These are phyloP conservation scores for Babesia ovis DNA, from an alignment of 169 alveolate genomes.

Conservation along the genomic window DNA sequence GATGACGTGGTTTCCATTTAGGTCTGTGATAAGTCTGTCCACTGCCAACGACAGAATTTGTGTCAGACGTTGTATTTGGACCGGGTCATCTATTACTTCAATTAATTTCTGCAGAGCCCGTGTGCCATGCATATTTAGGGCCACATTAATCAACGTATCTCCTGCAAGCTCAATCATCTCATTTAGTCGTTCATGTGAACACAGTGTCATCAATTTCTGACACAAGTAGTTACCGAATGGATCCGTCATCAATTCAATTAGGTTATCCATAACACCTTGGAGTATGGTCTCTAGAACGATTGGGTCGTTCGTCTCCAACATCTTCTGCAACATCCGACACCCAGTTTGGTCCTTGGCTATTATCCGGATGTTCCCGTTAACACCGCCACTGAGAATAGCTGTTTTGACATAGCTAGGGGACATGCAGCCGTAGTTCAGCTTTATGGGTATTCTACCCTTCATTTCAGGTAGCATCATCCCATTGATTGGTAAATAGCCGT, in stretches of 20 bases:
- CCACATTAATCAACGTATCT: conserved; percentile 75
- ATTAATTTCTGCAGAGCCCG: conserved; percentile 90
- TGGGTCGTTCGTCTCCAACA: conserved; percentile 77
- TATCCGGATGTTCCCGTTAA: conserved; percentile 38
- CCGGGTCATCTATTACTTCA: conserved; percentile 76
- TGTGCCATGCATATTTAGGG: conserved; percentile 92
- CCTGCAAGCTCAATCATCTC: conserved; percentile 74
- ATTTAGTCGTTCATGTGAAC: conserved; percentile 68
- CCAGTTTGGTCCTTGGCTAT: conserved; percentile 84
- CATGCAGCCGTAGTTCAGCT: not conserved
- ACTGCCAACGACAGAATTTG: conserved; percentile 62
- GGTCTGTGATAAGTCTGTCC: conserved; percentile 80
- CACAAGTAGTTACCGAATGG: conserved; percentile 93
- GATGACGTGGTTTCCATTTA: conserved; percentile 92
- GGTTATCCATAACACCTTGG: conserved; percentile 77
- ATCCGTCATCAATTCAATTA: conserved; percentile 85
- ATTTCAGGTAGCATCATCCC: not conserved
- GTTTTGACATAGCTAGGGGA: conserved; percentile 29
- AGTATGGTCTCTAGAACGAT: conserved; percentile 68
- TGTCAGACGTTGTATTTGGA: conserved; percentile 13
- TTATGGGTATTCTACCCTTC: not conserved
- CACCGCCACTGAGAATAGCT: conserved; percentile 16
- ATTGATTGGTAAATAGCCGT: not conserved
- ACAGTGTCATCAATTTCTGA: conserved; percentile 88
- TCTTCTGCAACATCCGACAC: conserved; percentile 85